These are phyloP conservation scores for Karstenula rhodostoma DNA, from an alignment of 2,329 filamentous ascomycete genomes.

Conservation along the genomic window DNA sequence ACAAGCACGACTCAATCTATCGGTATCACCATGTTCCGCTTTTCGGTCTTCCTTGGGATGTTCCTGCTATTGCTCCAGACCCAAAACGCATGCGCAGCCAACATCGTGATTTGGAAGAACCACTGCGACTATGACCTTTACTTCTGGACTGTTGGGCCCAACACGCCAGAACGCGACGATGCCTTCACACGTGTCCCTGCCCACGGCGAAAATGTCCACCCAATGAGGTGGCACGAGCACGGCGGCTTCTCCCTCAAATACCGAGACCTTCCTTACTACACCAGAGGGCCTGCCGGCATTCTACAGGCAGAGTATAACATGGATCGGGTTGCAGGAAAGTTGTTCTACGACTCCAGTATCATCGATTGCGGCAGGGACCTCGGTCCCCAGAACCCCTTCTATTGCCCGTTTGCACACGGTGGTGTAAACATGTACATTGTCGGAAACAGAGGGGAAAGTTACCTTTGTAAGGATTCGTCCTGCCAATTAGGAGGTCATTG, in stretches of 20 bases:
- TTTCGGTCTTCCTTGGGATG: neutral
- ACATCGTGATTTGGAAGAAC: conserved; percentile 32
- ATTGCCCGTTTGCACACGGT: conserved; percentile 33
- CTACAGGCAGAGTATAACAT: conserved; percentile 35
- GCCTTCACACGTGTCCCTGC: conserved; percentile 20
- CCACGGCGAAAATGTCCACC: conserved; percentile 15
- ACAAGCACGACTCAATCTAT: neutral
- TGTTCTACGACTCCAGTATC: conserved; percentile 36
- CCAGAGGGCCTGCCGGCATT: conserved; percentile 27
- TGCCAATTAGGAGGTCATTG: neutral
- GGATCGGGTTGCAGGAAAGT: conserved; percentile 9
- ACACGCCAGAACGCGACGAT: conserved; percentile 13
- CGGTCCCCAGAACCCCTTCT: conserved; percentile 20
- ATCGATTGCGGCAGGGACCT: conserved; percentile 25
- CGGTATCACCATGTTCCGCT: neutral
- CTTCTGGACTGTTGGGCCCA: conserved; percentile 30
- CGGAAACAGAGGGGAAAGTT: neutral
- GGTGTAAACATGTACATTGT: conserved; percentile 28
- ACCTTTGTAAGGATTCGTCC: conserved; percentile 19
- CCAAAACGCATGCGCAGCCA: conserved; percentile 17
- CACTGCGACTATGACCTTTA: conserved; percentile 32
- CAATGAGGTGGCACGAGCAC: conserved; percentile 19
- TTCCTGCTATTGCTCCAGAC: neutral
- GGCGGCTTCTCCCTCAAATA: conserved; percentile 33
- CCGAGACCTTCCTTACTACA: conserved; percentile 30